Conservation (phyloP, 2,329 filamentous ascomycete genomes). For the Massarina eburnea region DNA sequence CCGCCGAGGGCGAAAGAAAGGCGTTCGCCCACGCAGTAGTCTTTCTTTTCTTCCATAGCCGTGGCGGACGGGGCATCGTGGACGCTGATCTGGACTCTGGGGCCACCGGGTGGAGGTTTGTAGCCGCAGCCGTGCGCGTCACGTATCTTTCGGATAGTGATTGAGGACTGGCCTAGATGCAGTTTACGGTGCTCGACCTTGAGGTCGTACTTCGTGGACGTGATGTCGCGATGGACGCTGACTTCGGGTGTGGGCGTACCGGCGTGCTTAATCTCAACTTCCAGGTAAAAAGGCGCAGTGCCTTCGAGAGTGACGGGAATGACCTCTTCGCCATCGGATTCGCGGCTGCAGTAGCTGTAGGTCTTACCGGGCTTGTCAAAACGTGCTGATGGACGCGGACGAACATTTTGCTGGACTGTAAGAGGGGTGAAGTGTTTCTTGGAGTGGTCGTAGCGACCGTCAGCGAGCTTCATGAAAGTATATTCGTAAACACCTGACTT, state of each 20-base stretch:
- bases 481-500: conserved; percentile 85
- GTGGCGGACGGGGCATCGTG: conserved; percentile 92
- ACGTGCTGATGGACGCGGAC: conserved; percentile 76
- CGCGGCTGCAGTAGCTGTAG: conserved; percentile 92
- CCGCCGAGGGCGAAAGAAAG: conserved; percentile 91
- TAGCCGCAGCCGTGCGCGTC: conserved; percentile 85
- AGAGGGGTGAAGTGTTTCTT: conserved; percentile 66
- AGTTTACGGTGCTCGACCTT: conserved; percentile 82
- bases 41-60: conserved; percentile 76
- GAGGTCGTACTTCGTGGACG: conserved; percentile 72
- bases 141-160: conserved; percentile 86
- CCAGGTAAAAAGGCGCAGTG: conserved; percentile 82
- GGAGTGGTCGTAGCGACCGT: conserved; percentile 81
- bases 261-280: conserved; percentile 92
- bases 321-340: conserved; percentile 77
- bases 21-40: conserved; percentile 95
- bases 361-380: conserved; percentile 88
- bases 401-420: conserved; percentile 77
- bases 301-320: conserved; percentile 87
- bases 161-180: conserved; percentile 83
- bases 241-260: conserved; percentile 77
- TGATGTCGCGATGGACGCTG: conserved; percentile 78
- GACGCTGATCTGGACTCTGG: conserved; percentile 85
- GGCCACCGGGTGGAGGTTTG: conserved; percentile 64
- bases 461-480: conserved; percentile 77